Base-by-base conservation (phyloP, 371 early-diverging fungal species). In the Haplosporangium sp. region DNA sequence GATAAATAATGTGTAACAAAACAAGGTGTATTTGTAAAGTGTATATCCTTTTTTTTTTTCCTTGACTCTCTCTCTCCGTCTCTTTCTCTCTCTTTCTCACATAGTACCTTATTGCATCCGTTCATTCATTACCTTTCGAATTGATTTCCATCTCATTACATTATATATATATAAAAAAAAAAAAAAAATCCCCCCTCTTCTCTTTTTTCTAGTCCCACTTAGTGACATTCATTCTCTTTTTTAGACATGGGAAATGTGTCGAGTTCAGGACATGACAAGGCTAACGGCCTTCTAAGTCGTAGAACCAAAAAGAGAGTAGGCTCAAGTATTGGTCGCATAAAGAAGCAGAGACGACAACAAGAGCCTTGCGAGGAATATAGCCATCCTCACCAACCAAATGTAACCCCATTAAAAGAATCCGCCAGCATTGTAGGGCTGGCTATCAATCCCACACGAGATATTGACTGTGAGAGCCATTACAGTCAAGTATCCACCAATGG, bases 201-300 rank as follows among this genome's bases (percentile, higher is more conserved):
- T 57, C 58, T 35, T 45, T 70, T 60, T 42, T 17, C 47, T 35
- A 65, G 10, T 20, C 40, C 11, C 67, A 58, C 38, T 48, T 48
- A 48, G 11, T 17, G 48, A 48, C 65, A 37, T 17, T 34, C 52
- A 44, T 8, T 39, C 20, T 55, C 27, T 39, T 42, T 37, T 27
- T 27, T 44, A 39, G 55, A 48, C 48, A 76, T 76, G 76, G 76
- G 76, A 37, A 76, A 76, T 67, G 71, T 70, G 67, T 57, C 76
- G 9, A 70, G 70, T 34, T 67, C 71, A 27, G 76, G 70, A 70
- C 65, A 66, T 38, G 76, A 69, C 56, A 64, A 61, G 57, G 61
- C 65, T 42, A 69, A 63, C 56, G 67, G 70, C 15, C 62, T 40
- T 6, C 63, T 70, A 7, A 19, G 63, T 6, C 47, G 63, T 19